Evolutionary conservation across 768 basidiomycete genomes (phyloP), one percentile per base, ranked within the genome.

Genomic region (Lepiota brunneoincarnata): DNA sequence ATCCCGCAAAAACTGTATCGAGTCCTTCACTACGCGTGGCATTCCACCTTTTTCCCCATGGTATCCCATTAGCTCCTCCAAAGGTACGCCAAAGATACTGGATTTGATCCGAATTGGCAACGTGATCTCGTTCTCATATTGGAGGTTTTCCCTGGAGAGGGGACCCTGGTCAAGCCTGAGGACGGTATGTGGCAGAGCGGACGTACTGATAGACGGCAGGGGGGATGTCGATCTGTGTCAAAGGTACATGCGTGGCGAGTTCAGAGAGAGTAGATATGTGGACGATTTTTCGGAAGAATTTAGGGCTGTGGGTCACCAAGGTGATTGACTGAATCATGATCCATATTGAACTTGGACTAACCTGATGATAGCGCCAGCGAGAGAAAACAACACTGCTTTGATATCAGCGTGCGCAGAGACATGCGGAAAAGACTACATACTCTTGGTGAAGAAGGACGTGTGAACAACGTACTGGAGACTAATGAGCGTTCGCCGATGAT

Each of bases 341-440:
- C n/a, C 18, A 35, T 18, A 38, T 3, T 35, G 34, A n/a, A 38
- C 50, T 38, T 5, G 20, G 17, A 49, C 70, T n/a, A 54, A 89
- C 87, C 88, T 92, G 63, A 94, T 91, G 57, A 93, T 85, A 37
- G 91, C 88, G 2, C 91, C 90, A 26, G 91, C 91, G 43, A 93
- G 73, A 9, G 91, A 92, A 67, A 94, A 92, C 2, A 94, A 71
- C 91, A 93, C 91, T 93, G 56, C 17, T 3, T 31, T 9, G 42
- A 47, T 15, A 7, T 34, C 45, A 46, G 57, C 63, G 52, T 11
- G 51, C 18, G 49, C 11, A 37, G 39, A 43, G 17, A 28, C 23
- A 49, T 40, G 37, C 40, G 17, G 24, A 55, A 18, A 24, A 24
- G n/a, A 43, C 56, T 34, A 37, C 1, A 17, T 54, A 91, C 91